These are phyloP conservation scores for Colletotrichum brevisporum DNA, from an alignment of 2,329 filamentous ascomycete species.

Conservation along the genomic window DNA sequence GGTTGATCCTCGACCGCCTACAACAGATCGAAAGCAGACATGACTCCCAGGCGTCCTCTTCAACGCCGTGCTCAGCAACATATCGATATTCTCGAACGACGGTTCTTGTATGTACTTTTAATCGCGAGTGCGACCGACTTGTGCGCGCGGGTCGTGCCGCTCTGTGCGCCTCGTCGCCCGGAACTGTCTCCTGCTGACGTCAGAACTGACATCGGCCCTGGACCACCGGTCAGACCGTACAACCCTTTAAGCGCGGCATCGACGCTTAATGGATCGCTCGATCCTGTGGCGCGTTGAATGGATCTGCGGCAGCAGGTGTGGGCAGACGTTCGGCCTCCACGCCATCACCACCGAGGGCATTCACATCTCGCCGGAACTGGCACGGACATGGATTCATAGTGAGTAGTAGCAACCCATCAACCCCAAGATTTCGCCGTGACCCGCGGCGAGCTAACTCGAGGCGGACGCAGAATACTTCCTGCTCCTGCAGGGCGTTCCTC, in stretches of 20 bases:
- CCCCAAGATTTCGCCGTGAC: too few species aligned
- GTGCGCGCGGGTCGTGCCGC: too few species aligned
- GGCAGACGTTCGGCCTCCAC: conserved; percentile 15
- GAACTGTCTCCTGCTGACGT: too few species aligned
- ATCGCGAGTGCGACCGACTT: too few species aligned
- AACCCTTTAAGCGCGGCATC: too few species aligned
- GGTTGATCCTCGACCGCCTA: conserved; percentile 48
- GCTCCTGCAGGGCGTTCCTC: conserved; percentile 48
- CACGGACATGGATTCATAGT: conserved; percentile 49
- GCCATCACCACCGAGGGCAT: conserved; percentile 46
- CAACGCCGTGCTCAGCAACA: conserved; percentile 2
- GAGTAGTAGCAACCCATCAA: background rate
- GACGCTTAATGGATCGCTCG: too few species aligned
- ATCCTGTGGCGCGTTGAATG: too few species aligned
- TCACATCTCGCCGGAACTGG: conserved; percentile 46
- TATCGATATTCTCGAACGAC: background rate
- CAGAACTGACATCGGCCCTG: too few species aligned
- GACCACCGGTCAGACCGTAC: too few species aligned
- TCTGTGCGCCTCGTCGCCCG: background rate
- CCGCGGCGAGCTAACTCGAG: too few species aligned
- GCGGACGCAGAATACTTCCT: conserved; percentile 46
- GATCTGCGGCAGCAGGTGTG: too few species aligned
- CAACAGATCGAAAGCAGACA: conserved; percentile 46
- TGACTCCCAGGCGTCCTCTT: conserved; percentile 30
- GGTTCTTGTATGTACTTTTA: too few species aligned